These are phyloP conservation scores for Emericellopsis terricola DNA, from an alignment of 495 filamentous ascomycete genomes.

Conservation along the genomic window DNA sequence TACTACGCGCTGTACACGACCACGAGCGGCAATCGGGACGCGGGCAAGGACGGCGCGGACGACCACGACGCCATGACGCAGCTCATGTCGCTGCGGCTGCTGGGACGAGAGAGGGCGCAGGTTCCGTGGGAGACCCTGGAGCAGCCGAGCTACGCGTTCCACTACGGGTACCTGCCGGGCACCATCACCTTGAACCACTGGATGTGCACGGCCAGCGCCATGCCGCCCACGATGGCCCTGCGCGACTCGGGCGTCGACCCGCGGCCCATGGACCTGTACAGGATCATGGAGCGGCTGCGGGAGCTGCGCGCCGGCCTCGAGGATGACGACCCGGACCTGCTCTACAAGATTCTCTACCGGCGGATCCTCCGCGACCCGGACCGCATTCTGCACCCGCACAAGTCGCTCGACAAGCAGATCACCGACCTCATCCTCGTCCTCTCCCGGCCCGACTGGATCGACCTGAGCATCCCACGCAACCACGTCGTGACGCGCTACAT, in stretches of 20 bases:
- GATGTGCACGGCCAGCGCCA: constrained; percentile 28
- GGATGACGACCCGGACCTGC: constrained; percentile 32
- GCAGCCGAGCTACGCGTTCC: constrained; percentile 44
- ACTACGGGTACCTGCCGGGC: constrained; percentile 36
- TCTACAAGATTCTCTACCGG: constrained; percentile 35
- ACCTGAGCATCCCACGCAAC: constrained; percentile 43
- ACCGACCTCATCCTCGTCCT: constrained; percentile 46
- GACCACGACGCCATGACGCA: constrained; percentile 29
- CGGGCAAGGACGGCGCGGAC: constrained; percentile 24
- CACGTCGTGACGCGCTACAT: constrained; percentile 50
- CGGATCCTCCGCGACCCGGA: constrained; percentile 33
- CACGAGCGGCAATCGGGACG: constrained; percentile 23
- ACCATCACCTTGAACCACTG: constrained; percentile 44
- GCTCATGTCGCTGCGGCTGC: constrained; percentile 25
- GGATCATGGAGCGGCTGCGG: constrained; percentile 34
- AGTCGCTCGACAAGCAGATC: constrained; percentile 46
- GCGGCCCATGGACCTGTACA: constrained; percentile 31
- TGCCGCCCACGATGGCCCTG: constrained; percentile 27
- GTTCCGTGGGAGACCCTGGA: constrained; percentile 48
- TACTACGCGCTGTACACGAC: constrained; percentile 32
- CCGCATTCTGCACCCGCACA: constrained; percentile 28
- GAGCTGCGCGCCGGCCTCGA: constrained; percentile 32
- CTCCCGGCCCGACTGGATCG: constrained; percentile 43
- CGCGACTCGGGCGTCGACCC: constrained; percentile 30
- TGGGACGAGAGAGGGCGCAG: constrained; percentile 14